A percentile compares a stretch with the other conserved stretches of the same genome.
Conservation (phyloP, 1,284 basidiomycete genomes). For the Ceraceosorus guamensis region DNA sequence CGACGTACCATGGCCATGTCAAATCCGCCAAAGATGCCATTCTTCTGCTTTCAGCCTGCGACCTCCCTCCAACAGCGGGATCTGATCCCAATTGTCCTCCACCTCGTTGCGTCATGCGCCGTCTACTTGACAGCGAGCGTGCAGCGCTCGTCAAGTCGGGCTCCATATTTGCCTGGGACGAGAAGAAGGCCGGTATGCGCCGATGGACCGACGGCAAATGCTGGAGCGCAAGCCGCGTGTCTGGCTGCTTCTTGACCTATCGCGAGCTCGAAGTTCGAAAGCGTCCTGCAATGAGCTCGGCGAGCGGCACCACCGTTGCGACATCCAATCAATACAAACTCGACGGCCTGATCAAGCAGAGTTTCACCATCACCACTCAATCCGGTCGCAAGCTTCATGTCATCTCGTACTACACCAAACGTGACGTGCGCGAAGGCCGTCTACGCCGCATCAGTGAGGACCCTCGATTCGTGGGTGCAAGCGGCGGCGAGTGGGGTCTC, state of each 20-base stretch:
- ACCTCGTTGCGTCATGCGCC: constrained; percentile 37
- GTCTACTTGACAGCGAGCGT: constrained; percentile 42
- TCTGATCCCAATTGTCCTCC: constrained; percentile 12
- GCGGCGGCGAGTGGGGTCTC: constrained; percentile 39
- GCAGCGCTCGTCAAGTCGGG: constrained; percentile 38
- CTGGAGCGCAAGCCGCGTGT: constrained; percentile 53
- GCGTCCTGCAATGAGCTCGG: constrained; percentile 18
- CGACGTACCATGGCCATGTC: constrained; percentile 43
- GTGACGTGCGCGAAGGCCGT: constrained; percentile 35
- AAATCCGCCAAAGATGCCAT: constrained; percentile 46
- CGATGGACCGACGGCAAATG: constrained; percentile 53
- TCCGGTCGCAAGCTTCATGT: constrained; percentile 46
- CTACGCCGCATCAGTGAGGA: constrained; percentile 43
- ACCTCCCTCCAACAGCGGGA: constrained; percentile 21
- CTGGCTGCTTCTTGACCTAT: constrained; percentile 53
- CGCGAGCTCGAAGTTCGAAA: constrained; percentile 46
- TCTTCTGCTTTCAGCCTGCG: constrained; percentile 42
- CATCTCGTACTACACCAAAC: constrained; percentile 46
- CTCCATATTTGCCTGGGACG: constrained; percentile 46
- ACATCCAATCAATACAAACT: constrained; percentile 43
- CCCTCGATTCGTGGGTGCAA: constrained; percentile 36
- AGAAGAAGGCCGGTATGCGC: constrained; percentile 50
- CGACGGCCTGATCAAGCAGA: constrained; percentile 48
- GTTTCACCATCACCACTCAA: constrained; percentile 46
- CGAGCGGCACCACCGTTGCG: constrained; percentile 26